phyloP scores from a whole-genome alignment of 208 protist genomes.

The Trypanosoma conorhini region DNA sequence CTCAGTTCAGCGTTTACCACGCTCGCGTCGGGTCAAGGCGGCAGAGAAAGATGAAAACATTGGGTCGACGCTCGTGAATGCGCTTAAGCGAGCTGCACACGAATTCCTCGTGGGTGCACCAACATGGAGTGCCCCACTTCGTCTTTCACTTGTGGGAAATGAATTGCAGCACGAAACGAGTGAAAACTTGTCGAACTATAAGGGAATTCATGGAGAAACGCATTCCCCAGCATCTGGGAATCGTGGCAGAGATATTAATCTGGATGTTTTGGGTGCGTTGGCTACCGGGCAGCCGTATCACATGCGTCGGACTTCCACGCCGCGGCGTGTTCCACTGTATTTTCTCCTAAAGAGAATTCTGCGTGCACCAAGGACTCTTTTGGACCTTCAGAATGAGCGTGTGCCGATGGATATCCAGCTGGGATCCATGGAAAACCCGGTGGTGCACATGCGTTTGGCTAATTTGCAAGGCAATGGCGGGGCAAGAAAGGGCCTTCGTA shows the following conservation, averaged over 20 bases:
- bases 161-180: background rate
- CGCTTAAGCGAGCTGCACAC: conserved; percentile 9
- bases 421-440: conserved; percentile 28
- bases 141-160: conserved; percentile 12
- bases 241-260: background rate
- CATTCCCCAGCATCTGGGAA: background rate
- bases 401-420: conserved; percentile 33
- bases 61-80: conserved; percentile 9
- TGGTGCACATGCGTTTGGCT: background rate
- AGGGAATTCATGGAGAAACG: background rate
- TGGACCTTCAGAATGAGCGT: conserved; percentile 27
- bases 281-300: conserved; percentile 16
- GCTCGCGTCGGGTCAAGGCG: background rate
- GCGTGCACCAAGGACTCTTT: conserved; percentile 9
- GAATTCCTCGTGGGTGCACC: conserved; percentile 10
- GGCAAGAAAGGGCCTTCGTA: conserved; percentile 5
- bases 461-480: background rate
- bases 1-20: background rate
- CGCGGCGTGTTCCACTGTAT: conserved; percentile 4
- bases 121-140: background rate
- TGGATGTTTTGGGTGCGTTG: conserved; percentile 7
- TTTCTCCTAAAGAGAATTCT: conserved; percentile 17
- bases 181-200: background rate
- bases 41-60: conserved; percentile 4
- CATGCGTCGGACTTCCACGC: background rate